These are phyloP conservation scores for Aspergillus sp. DNA, from an alignment of 2,329 filamentous ascomycete species.

Conservation along the genomic window DNA sequence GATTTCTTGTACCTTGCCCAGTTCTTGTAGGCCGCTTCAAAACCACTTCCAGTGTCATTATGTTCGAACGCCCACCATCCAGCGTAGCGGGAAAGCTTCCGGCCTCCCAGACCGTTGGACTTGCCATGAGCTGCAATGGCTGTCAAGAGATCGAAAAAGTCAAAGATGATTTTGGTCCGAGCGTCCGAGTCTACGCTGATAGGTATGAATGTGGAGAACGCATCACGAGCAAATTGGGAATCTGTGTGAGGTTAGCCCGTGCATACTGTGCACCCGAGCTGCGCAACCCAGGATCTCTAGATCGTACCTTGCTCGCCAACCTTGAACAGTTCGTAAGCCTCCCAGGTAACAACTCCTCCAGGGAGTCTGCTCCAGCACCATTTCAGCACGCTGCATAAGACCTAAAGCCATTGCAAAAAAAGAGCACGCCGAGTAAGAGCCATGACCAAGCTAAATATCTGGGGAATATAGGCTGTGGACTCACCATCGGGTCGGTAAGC, in stretches of 20 bases:
- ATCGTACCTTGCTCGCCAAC: constrained; percentile 81
- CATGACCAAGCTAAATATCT: not conserved
- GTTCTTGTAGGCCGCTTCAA: constrained; percentile 87
- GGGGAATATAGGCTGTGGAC: constrained; percentile 24
- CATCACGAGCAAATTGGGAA: constrained; percentile 85
- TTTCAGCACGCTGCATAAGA: constrained; percentile 89
- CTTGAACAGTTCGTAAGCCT: constrained; percentile 93
- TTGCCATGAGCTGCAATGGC: constrained; percentile 92
- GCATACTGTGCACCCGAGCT: not conserved
- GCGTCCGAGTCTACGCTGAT: constrained; percentile 86
- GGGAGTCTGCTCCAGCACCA: constrained; percentile 97
- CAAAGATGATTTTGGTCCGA: constrained; percentile 84
- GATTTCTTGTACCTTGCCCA: constrained; percentile 69
- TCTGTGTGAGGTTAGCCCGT: constrained; percentile 56
- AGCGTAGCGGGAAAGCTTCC: constrained; percentile 91
- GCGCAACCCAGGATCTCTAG: constrained; percentile 1
- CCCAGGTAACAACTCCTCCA: constrained; percentile 93
- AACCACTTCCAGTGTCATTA: constrained; percentile 80
- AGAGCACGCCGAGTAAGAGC: constrained; percentile 12
- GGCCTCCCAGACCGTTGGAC: constrained; percentile 85
- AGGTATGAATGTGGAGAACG: constrained; percentile 95
- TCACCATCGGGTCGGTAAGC: constrained; percentile 89
- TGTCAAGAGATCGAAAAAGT: constrained; percentile 92
- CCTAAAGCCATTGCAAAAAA: constrained; percentile 51
- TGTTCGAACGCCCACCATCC: constrained; percentile 99